Evolutionary conservation across 1,139 yeast species (phyloP).

Genomic region (Yamadazyma dushanensis): DNA sequence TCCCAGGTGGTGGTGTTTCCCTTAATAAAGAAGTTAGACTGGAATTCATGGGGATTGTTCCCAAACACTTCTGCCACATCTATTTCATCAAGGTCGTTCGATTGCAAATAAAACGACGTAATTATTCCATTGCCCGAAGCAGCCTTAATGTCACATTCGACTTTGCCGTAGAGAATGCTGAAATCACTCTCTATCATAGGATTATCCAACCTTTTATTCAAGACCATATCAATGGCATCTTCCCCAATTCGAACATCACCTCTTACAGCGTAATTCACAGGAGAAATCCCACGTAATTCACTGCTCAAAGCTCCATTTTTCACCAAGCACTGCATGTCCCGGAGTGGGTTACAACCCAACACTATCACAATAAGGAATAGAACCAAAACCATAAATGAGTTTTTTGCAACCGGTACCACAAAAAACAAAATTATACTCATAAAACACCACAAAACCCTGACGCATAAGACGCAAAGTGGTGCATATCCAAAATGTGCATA

Average conservation of each 20-base stretch:
- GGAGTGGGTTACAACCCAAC: conserved; percentile 26
- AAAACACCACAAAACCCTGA: no score
- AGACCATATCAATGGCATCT: conserved; percentile 8
- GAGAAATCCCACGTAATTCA: conserved; percentile 10
- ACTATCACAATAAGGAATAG: neutral
- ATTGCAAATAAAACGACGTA: conserved; percentile 45
- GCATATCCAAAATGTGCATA: no score
- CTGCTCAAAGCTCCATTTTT: conserved; percentile 22
- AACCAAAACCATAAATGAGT: neutral
- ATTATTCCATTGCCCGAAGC: conserved; percentile 45
- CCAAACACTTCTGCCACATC: conserved; percentile 49
- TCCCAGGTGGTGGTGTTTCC: conserved; percentile 45
- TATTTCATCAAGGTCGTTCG: conserved; percentile 50
- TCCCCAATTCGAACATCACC: conserved; percentile 14
- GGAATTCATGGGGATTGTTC: conserved; percentile 32
- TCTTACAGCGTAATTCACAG: conserved; percentile 3
- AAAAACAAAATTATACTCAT: conserved; percentile 1
- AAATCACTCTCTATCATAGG: conserved; percentile 39
- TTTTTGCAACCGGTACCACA: conserved; percentile 9
- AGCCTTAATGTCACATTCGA: conserved; percentile 39
- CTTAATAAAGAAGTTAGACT: conserved; percentile 46
- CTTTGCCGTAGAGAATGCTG: conserved; percentile 43
- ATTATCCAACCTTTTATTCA: conserved; percentile 35
- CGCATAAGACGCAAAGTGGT: no score
- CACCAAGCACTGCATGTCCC: conserved; percentile 23